Conservation (phyloP, 139 green algal genomes). For the Chlorella sp. region DNA sequence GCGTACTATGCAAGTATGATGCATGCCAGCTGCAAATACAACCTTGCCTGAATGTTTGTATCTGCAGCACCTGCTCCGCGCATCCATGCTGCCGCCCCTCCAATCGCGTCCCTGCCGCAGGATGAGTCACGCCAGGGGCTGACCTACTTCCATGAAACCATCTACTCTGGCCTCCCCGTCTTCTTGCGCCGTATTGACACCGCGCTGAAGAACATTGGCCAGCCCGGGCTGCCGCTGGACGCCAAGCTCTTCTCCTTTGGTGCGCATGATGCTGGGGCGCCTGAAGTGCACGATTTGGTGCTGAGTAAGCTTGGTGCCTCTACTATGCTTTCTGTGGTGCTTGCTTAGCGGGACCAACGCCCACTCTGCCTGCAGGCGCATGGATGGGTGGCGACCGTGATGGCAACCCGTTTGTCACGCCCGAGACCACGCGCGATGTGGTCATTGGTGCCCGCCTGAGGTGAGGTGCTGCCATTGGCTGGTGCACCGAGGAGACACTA, state of each 20-base stretch:
- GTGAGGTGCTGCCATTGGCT: not conserved
- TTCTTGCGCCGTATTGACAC: constrained; percentile 89
- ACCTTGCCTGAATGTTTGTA: too few species aligned
- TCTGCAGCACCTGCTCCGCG: too few species aligned
- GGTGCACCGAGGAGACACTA: too few species aligned
- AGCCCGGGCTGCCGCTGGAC: constrained; percentile 85
- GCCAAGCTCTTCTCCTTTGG: constrained; percentile 75
- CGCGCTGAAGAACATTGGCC: constrained; percentile 86
- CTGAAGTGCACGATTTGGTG: too few species aligned
- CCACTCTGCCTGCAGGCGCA: constrained; percentile 26
- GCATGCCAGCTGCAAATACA: too few species aligned
- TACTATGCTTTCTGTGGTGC: too few species aligned
- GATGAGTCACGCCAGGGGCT: constrained; percentile 96
- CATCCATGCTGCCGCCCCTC: too few species aligned
- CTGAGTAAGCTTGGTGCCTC: too few species aligned
- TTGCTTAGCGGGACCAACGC: too few species aligned
- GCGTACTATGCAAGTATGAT: too few species aligned
- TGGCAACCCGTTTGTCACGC: constrained; percentile 95
- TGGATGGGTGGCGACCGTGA: constrained; percentile 90
- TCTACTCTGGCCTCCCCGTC: constrained; percentile 81
- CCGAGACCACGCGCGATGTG: constrained; percentile 90
- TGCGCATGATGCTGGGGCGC: too few species aligned
- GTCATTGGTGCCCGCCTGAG: constrained; percentile 83
- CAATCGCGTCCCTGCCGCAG: constrained; percentile 43
- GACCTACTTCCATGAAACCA: constrained; percentile 93